Conservation (phyloP, 768 basidiomycete species). For the Ramaria sp. region DNA sequence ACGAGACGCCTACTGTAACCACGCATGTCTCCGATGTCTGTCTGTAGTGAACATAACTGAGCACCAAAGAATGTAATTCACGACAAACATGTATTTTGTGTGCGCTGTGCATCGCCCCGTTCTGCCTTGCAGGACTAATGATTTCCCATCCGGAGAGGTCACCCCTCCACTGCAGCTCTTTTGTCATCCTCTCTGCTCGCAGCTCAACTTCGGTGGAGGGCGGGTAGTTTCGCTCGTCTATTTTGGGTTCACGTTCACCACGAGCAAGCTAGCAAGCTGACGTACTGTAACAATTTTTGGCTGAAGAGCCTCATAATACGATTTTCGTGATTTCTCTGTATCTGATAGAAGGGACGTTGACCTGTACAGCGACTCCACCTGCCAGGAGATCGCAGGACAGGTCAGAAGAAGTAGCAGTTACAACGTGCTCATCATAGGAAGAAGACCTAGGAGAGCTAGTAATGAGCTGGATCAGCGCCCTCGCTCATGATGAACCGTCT, state of each 20-base stretch:
- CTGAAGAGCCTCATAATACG: slow-evolving; percentile 67
- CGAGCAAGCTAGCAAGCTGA: slow-evolving; percentile 61
- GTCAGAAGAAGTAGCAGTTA: slow-evolving; percentile 31
- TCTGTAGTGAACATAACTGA: neutral
- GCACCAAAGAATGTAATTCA: neutral
- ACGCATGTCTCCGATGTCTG: neutral
- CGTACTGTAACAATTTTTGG: slow-evolving; percentile 62
- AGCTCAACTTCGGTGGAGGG: slow-evolving; percentile 86
- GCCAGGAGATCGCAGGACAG: slow-evolving; percentile 65
- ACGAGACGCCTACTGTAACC: neutral
- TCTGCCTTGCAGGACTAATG: slow-evolving; percentile 41
- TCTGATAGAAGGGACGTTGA: slow-evolving; percentile 45
- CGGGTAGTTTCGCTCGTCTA: slow-evolving; percentile 66
- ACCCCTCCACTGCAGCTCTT: slow-evolving; percentile 77
- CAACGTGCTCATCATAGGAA: slow-evolving; percentile 10
- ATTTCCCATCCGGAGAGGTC: slow-evolving; percentile 76
- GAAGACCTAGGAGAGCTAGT: slow-evolving; percentile 42
- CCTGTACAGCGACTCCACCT: slow-evolving; percentile 60
- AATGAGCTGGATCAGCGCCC: slow-evolving; percentile 81
- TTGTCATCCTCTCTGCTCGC: slow-evolving; percentile 77
- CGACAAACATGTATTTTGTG: neutral
- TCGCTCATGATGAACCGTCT: no score
- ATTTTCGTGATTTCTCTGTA: slow-evolving; percentile 57
- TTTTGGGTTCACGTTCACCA: slow-evolving; percentile 73
- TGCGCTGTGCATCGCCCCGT: neutral